Base-by-base conservation (phyloP, 305 asterid genomes). In the Lippia alba region DNA sequence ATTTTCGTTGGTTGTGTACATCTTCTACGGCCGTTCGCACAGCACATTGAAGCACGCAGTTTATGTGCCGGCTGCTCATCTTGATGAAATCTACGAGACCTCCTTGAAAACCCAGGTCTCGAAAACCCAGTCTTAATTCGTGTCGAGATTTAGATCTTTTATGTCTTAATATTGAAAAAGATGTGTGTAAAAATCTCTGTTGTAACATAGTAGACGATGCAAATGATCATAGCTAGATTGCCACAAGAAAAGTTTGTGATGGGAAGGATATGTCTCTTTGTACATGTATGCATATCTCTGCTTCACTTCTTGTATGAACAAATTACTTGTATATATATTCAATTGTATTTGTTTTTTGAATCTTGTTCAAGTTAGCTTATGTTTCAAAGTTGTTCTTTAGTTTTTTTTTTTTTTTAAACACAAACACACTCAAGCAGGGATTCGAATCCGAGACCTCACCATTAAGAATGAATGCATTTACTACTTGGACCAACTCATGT, bases 61-160 rank as follows among this genome's bases (percentile, higher is more conserved):
- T 20, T 93, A 93, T 32, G 98, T 91, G 66, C 97, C 98, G 36
- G 89, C 82, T 19, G 80, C 91, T 61, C 89, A 79, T 56, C 88
- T 91, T 8, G 96, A 89, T 39, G 96, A 91, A 73, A 94, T 91
- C 62, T 94, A 91, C 40, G 84, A 61, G 69, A 86, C 82, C 2
- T 84, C 93, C 30, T 68, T 84, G 48, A 79, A 56, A 69, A 41
- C 79, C 10, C 71, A 75, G 19, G 30, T 24, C 30, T 68, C 85
- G 48, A 79, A 56, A 69, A 41, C 79, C 10, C 71, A 75, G 19
- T 78, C 81, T 0, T 81, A 66, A 70, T 69, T 17, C 33, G 33
- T 11, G 60, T 59, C 30, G 66, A 20, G 56, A 39, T 1, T 30
- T 55, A 61, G 66, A 19, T 56, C 30, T 24, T 20, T 44, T 30